Conservation (phyloP, 2,329 filamentous ascomycete species). For the Xylariomycetidae sp. region DNA sequence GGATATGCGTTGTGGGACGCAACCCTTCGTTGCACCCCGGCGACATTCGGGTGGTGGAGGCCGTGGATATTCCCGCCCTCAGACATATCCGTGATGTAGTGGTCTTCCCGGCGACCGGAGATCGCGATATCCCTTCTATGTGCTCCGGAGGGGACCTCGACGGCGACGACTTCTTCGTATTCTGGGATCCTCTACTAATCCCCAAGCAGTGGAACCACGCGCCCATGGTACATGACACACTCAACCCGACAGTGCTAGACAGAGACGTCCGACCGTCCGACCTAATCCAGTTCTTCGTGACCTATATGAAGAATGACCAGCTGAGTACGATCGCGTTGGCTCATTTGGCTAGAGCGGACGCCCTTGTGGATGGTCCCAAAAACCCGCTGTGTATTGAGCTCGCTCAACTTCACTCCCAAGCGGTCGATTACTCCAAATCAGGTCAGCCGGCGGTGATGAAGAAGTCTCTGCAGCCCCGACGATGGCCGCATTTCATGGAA, state of each 20-base stretch:
- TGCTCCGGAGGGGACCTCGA: conserved; percentile 94
- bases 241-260: conserved; percentile 48
- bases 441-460: conserved; percentile 69
- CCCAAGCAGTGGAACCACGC: conserved; percentile 60
- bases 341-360: conserved; percentile 74
- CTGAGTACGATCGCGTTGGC: conserved; percentile 74
- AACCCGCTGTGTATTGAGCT: conserved; percentile 65
- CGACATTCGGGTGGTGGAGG: conserved; percentile 81
- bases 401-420: conserved; percentile 77
- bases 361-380: conserved; percentile 54
- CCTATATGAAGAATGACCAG: conserved; percentile 86
- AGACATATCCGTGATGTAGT: conserved; percentile 78
- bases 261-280: conserved; percentile 65
- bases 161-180: conserved; percentile 90
- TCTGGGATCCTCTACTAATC: conserved; percentile 77
- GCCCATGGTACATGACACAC: conserved; percentile 70
- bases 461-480: conserved; percentile 49
- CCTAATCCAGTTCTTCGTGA: conserved; percentile 79
- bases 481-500: conserved; percentile 87
- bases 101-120: conserved; percentile 77
- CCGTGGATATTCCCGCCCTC: conserved; percentile 68
- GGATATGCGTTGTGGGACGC: conserved; percentile 76
- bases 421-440: conserved; percentile 92
- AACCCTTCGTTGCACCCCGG: conserved; percentile 94
- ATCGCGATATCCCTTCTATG: conserved; percentile 85